Evolutionary conservation across 2,329 filamentous ascomycete species (phyloP).

Genomic region (Fusarium sp.): DNA sequence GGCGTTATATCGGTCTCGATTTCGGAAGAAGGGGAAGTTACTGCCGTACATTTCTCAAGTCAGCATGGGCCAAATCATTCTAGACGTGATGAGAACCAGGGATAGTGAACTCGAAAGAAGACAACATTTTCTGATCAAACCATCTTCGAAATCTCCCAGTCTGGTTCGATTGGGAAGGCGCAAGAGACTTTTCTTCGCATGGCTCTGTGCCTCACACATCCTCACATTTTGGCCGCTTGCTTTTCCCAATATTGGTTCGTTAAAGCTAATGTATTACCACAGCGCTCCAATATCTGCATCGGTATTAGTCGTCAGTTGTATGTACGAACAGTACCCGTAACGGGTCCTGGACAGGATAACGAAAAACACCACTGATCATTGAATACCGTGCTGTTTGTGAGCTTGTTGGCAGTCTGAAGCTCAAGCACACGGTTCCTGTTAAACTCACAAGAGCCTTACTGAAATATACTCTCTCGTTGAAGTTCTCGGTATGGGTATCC

Average conservation of each 20-base stretch:
- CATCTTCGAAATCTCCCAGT: no score
- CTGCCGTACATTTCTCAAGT: neutral
- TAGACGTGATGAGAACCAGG: no score
- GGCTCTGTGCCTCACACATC: neutral
- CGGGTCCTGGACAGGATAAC: no score
- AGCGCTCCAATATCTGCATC: neutral
- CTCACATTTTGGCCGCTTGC: neutral
- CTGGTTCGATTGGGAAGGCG: neutral
- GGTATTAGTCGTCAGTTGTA: neutral
- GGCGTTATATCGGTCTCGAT: neutral
- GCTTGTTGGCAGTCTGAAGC: fast-evolving
- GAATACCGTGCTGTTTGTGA: neutral
- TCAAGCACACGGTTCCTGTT: fast-evolving
- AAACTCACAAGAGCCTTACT: neutral
- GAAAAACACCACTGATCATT: no score
- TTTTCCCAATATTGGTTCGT: neutral
- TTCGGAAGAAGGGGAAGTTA: neutral
- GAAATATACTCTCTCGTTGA: no score
- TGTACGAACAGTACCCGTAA: neutral
- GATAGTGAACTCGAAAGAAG: neutral
- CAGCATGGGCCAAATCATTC: neutral
- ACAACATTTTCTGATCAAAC: neutral
- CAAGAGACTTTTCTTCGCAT: neutral
- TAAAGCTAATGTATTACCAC: no score
- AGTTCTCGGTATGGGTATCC: neutral